Conservation (phyloP, 2,329 filamentous ascomycete genomes). For the Hirsutella thompsonii region DNA sequence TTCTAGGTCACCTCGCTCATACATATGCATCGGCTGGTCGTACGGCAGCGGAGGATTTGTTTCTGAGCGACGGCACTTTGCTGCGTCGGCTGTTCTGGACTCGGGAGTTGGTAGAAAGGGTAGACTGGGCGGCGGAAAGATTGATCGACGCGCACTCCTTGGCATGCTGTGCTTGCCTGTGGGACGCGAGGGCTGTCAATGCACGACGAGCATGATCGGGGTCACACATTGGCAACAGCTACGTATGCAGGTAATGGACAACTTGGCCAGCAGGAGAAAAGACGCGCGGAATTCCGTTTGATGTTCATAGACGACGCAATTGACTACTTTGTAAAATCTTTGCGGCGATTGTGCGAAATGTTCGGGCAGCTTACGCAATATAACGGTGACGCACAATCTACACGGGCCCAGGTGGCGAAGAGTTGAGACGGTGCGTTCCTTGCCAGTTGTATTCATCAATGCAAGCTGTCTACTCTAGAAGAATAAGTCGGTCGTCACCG, state of each 20-base stretch:
- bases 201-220: background rate
- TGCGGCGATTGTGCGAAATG: too few species aligned
- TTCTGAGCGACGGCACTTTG: slow-evolving; percentile 10
- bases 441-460: too few species aligned
- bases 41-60: background rate
- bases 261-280: background rate
- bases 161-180: slow-evolving; percentile 4
- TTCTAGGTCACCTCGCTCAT: slow-evolving; percentile 29
- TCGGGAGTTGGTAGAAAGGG: slow-evolving; percentile 22
- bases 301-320: too few species aligned
- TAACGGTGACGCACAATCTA: too few species aligned
- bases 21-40: slow-evolving; percentile 9
- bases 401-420: too few species aligned
- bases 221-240: background rate
- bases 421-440: too few species aligned
- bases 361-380: too few species aligned
- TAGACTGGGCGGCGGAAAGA: slow-evolving; percentile 5
- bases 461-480: too few species aligned
- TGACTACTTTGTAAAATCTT: too few species aligned
- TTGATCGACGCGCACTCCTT: background rate
- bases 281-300: background rate
- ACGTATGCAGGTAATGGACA: background rate
- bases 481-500: too few species aligned
- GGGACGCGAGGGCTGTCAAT: background rate
- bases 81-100: slow-evolving; percentile 13